Evolutionary conservation across 176 grass and related monocot genomes (phyloP).

Genomic region (Lolium perenne): DNA sequence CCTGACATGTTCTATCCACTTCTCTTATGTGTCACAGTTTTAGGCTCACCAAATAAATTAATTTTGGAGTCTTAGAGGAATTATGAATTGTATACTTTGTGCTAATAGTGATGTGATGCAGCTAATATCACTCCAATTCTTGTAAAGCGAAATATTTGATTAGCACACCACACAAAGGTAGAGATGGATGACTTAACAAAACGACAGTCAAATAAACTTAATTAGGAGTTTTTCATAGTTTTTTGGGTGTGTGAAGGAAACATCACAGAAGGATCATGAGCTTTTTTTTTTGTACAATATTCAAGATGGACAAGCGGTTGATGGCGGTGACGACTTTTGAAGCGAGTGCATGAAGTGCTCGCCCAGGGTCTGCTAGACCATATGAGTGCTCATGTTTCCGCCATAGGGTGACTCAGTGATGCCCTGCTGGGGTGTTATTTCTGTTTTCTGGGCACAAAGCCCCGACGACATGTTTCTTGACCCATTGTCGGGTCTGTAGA

Average conservation of each 20-base stretch:
- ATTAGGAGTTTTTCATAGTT: no score
- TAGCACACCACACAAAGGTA: neutral
- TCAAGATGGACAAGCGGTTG: neutral
- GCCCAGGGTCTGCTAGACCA: no score
- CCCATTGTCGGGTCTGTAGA: no score
- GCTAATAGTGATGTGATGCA: constrained; percentile 36
- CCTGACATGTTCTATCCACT: constrained; percentile 42
- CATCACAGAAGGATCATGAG: neutral
- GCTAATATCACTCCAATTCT: constrained; percentile 25
- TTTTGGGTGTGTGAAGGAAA: neutral
- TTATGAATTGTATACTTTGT: constrained; percentile 21
- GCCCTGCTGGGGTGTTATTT: no score
- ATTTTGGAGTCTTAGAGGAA: constrained; percentile 9
- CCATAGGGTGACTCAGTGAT: no score
- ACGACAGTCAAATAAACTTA: neutral
- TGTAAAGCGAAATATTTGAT: constrained; percentile 21
- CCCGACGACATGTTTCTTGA: no score
- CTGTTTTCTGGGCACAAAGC: no score
- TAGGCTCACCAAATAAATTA: constrained; percentile 18
- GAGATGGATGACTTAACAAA: neutral
- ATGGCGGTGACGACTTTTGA: no score
- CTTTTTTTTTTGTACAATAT: neutral
- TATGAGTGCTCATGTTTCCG: no score
- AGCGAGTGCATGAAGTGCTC: no score
- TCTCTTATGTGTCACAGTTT: constrained; percentile 1